Base-by-base conservation (phyloP, 2,329 filamentous ascomycete species). In the Colletotrichum aenigma region DNA sequence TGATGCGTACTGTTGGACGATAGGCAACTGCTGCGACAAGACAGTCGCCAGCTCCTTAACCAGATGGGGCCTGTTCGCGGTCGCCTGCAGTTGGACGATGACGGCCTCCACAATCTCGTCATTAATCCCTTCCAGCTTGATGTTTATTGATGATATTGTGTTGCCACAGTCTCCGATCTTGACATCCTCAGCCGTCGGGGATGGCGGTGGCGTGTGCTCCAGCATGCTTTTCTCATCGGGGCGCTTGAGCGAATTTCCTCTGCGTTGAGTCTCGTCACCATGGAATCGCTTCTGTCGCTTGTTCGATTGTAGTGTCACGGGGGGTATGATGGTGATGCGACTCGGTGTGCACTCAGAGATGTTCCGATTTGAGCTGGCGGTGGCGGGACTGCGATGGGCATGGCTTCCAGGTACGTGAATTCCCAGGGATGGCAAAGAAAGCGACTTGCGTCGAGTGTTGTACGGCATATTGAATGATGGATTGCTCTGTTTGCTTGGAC, bases 61-160 rank as follows among this genome's bases (percentile, higher is more conserved):
- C 34, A 98, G 89, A 85, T 98, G 96, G 71, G 97, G 97, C 71
- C 96, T 91, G 85, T 99, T 99, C 77, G 93, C 94, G 2, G 96
- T 97, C 83, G 94, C 94, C 84, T 98, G 93, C 71, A 99, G 88
- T 86, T 98, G 96, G 79, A 95, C 87, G 81, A 98, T 95, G 65
- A 97, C 95, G 18, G 93, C 95, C 82, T 97, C 94, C 67, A 99
- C 96, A 80, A 99, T 98, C 81, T 98, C 96, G 84, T 99, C 97
- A 82, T 96, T 95, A 85, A 98, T 96, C 52, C 92, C 92, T 78
- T 96, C 93, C 67, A 95, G 91, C 83, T 97, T 94, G 13, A 67
- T 68, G 26, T 56, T 43, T 24, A 21, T 26, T 28, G 21, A 21
- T 16, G 32, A 10, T n/a, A 18, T 21, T 26, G 28, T 21, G 21